Evolutionary conservation across 768 basidiomycete genomes (phyloP).

Genomic region (Termitomyces titanicus): DNA sequence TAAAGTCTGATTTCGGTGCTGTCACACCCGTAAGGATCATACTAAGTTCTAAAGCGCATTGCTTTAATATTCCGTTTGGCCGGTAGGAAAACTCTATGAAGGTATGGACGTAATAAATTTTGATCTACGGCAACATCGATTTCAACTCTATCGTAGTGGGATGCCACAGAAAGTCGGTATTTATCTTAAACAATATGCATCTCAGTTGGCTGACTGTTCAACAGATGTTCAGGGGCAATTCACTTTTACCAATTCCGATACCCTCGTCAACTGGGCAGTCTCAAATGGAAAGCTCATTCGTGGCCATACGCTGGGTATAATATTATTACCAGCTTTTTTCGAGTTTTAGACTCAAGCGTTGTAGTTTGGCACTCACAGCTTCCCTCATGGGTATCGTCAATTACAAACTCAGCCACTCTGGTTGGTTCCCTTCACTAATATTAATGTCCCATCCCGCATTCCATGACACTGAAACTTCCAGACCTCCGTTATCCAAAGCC

Average conservation of each 20-base stretch:
- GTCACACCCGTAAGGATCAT: slow-evolving; percentile 29
- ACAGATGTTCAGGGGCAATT: slow-evolving; percentile 26
- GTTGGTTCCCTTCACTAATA: slow-evolving; percentile 15
- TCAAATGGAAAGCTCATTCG: slow-evolving; percentile 38
- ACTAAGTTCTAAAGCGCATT: background rate
- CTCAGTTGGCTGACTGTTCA: background rate
- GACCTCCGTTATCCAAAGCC: slow-evolving; percentile 43
- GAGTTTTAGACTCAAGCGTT: background rate
- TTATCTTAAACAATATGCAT: background rate
- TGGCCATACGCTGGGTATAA: slow-evolving; percentile 35
- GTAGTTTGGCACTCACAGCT: slow-evolving; percentile 36
- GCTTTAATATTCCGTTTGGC: background rate
- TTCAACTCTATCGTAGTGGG: slow-evolving; percentile 24
- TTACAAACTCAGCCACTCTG: slow-evolving; percentile 34
- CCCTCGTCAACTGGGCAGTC: slow-evolving; percentile 38
- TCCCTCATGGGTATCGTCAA: slow-evolving; percentile 37
- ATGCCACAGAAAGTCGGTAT: slow-evolving; percentile 30
- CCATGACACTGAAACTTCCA: slow-evolving; percentile 5
- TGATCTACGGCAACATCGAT: background rate
- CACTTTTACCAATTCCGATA: slow-evolving; percentile 29
- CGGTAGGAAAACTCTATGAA: slow-evolving; percentile 36
- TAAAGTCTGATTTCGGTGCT: slow-evolving; percentile 32
- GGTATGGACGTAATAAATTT: slow-evolving; percentile 17
- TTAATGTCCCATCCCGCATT: background rate
- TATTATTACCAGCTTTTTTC: background rate